phyloP scores from a whole-genome alignment of 2,329 filamentous ascomycete genomes.

The Calonectria crousiana region DNA sequence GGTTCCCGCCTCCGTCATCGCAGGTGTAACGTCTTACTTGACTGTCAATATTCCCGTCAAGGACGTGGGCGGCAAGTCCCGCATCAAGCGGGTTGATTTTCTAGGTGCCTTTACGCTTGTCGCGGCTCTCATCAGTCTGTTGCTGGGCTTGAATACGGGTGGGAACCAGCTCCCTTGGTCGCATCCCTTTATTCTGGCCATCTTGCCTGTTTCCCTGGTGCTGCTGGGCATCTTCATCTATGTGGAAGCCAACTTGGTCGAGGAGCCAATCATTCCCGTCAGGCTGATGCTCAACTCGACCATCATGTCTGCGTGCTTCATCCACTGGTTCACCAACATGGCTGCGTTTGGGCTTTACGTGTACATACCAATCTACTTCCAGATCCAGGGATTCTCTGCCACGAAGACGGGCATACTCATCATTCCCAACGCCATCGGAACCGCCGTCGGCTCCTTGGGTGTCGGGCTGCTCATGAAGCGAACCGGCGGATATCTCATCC shows the following conservation, averaged over 20 bases:
- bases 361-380: not conserved
- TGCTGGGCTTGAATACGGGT: not conserved
- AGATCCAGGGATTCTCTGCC: conserved; percentile 3
- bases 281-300: not conserved
- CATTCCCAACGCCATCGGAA: not conserved
- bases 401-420: not conserved
- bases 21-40: not conserved
- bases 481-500: not conserved
- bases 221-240: not conserved
- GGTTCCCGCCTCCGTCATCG: not conserved
- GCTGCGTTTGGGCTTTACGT: conserved; percentile 5
- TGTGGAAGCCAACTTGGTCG: not conserved
- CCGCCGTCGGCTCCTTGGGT: not conserved
- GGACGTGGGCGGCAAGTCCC: not conserved
- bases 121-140: not conserved
- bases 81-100: not conserved
- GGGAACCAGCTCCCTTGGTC: conserved; percentile 1
- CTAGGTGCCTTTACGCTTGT: not conserved
- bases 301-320: not conserved
- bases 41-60: conserved; percentile 3
- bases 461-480: not conserved
- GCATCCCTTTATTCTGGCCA: not conserved
- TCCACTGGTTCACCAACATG: conserved; percentile 9
- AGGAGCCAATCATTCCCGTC: conserved; percentile 38
- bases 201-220: not conserved